Conservation (phyloP, 2,329 filamentous ascomycete genomes). For the Colletotrichum endophyticum region DNA sequence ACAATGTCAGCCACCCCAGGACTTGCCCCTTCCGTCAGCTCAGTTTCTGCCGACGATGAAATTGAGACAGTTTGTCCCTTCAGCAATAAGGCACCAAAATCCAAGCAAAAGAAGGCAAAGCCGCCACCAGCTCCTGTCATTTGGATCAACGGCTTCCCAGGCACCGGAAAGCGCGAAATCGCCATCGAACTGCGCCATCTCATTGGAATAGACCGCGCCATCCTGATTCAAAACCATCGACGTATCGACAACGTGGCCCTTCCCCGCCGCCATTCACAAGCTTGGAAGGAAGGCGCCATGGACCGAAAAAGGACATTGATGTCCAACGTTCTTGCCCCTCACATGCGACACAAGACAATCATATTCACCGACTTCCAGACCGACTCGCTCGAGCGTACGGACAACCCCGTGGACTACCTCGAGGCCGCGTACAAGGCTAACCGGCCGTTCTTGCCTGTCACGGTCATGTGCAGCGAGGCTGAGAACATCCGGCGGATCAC, state of each 20-base stretch:
- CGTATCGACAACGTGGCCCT: not conserved
- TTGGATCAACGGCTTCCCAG: not conserved
- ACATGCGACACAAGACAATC: not conserved
- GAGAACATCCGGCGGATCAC: not conserved
- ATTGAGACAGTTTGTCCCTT: fast-evolving
- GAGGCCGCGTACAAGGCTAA: not conserved
- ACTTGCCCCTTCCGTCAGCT: not conserved
- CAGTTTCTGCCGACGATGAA: fast-evolving
- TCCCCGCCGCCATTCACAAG: not conserved
- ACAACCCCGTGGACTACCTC: not conserved
- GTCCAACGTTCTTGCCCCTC: not conserved
- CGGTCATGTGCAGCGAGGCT: not conserved
- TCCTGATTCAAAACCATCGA: not conserved
- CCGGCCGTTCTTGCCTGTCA: not conserved
- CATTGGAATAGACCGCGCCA: not conserved
- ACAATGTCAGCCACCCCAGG: not conserved
- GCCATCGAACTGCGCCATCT: not conserved
- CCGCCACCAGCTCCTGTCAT: not conserved
- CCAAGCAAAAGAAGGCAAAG: not conserved
- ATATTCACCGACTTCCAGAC: not conserved
- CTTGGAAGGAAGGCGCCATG: not conserved
- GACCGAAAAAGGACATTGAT: fast-evolving
- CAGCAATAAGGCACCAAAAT: fast-evolving
- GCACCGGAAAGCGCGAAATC: not conserved
- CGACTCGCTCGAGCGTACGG: not conserved